Evolutionary conservation across 108 stramenopile genomes (phyloP).

Genomic region (Skeletonema tropicum): DNA sequence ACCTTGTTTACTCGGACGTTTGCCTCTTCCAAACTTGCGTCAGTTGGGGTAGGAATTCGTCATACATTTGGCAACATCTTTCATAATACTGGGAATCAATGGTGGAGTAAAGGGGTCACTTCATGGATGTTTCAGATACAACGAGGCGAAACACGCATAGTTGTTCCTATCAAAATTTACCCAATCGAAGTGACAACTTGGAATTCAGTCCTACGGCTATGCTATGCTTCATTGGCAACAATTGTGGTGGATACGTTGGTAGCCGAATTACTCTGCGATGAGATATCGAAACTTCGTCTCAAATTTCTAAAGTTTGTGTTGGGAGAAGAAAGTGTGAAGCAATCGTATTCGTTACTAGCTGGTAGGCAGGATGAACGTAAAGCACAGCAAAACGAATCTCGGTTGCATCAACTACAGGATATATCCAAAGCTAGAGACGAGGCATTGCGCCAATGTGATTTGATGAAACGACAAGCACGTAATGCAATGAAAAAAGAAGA

Average conservation of each 20-base stretch:
- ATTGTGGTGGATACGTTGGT: conserved; percentile 31
- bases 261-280: conserved; percentile 33
- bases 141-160: conserved; percentile 31
- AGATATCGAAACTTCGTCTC: conserved; percentile 20
- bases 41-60: conserved; percentile 34
- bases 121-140: conserved; percentile 41
- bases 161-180: conserved; percentile 30
- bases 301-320: conserved; percentile 25
- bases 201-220: conserved; percentile 23
- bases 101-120: conserved; percentile 20
- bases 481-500: conserved; percentile 28
- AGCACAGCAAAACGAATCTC: conserved; percentile 4
- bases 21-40: conserved; percentile 26
- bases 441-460: conserved; percentile 24
- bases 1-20: conserved; percentile 35
- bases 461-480: conserved; percentile 39
- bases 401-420: neutral
- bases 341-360: neutral
- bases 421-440: conserved; percentile 27
- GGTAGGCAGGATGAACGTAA: neutral
- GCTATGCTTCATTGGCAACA: conserved; percentile 38
- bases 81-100: neutral
- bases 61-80: conserved; percentile 25
- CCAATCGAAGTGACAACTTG: conserved; percentile 10
- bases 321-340: conserved; percentile 10